Conservation (phyloP, 169 alveolate species). For the Babesia caballi region DNA sequence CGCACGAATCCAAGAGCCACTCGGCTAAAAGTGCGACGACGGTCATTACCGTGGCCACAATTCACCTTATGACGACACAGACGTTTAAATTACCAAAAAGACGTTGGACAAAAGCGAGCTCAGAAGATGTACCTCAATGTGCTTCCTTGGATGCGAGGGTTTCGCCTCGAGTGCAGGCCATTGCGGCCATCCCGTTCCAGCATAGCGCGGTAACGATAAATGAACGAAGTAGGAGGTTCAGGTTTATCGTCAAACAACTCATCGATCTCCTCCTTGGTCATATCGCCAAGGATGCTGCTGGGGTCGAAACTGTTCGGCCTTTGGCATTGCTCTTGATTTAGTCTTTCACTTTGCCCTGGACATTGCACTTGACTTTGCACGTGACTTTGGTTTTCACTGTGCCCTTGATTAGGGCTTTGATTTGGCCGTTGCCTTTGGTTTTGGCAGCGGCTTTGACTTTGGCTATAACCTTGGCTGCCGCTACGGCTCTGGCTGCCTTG, state of each 20-base stretch:
- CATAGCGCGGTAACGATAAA: conserved; percentile 33
- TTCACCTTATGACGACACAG: too few relatives aligned
- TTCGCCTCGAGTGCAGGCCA: neutral
- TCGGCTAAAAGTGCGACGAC: too few relatives aligned
- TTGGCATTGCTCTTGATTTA: too few relatives aligned
- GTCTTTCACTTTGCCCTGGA: too few relatives aligned
- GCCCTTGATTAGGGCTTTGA: too few relatives aligned
- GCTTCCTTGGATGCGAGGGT: neutral
- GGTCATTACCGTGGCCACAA: too few relatives aligned
- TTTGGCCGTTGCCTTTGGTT: too few relatives aligned
- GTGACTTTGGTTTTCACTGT: too few relatives aligned
- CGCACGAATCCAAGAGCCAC: too few relatives aligned
- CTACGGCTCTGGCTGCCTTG: neutral
- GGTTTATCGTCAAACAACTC: neutral
- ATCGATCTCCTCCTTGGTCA: neutral
- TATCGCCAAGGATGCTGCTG: neutral
- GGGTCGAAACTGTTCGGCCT: neutral
- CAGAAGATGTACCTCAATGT: neutral
- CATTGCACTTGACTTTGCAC: too few relatives aligned
- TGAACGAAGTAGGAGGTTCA: conserved; percentile 13
- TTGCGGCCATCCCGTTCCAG: conserved; percentile 2
- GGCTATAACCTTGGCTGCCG: neutral
- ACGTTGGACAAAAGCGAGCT: too few relatives aligned
- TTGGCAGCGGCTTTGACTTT: neutral
- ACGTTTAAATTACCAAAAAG: too few relatives aligned